Conservation (phyloP, 2,329 filamentous ascomycete genomes). For the Neofusicoccum umdonicola region DNA sequence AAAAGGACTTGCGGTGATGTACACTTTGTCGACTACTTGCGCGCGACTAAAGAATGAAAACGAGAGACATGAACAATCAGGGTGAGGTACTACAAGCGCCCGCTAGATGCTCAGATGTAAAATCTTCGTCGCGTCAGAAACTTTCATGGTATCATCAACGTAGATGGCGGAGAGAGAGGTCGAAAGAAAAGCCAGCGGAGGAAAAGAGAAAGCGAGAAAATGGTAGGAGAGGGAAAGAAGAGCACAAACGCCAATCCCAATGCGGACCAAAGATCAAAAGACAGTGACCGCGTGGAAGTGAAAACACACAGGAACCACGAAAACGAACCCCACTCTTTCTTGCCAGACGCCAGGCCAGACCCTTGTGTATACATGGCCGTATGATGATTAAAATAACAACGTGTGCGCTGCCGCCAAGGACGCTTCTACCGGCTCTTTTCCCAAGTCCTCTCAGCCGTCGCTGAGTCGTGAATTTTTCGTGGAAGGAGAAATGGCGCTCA, state of each 20-base stretch:
- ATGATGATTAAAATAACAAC: constrained; percentile 7
- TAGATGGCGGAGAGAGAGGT: constrained; percentile 9
- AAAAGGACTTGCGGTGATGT: constrained; percentile 2
- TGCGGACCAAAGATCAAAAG: constrained; percentile 2
- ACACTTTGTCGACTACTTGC: constrained; percentile 8
- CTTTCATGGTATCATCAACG: constrained; percentile 15
- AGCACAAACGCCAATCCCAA: constrained; percentile 9
- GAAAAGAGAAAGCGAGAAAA: background rate
- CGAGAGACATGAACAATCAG: constrained; percentile 13
- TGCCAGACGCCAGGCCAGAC: constrained; percentile 5
- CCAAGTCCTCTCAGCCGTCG: background rate
- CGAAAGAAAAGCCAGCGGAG: background rate
- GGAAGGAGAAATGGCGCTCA: background rate
- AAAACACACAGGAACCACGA: constrained; percentile 8
- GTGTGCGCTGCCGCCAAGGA: constrained; percentile 4
- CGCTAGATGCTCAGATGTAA: constrained; percentile 15
- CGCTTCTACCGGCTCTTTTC: background rate
- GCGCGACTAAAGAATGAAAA: constrained; percentile 8
- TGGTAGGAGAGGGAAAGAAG: background rate
- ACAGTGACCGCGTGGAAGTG: constrained; percentile 4
- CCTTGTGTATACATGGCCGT: constrained; percentile 10
- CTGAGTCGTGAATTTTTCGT: background rate
- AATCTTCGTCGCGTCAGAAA: constrained; percentile 11
- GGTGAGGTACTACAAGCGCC: constrained; percentile 6
- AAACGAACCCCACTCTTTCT: constrained; percentile 3